Evolutionary conservation across 805 yeast genomes (phyloP).

Genomic region (Candida incommunis): DNA sequence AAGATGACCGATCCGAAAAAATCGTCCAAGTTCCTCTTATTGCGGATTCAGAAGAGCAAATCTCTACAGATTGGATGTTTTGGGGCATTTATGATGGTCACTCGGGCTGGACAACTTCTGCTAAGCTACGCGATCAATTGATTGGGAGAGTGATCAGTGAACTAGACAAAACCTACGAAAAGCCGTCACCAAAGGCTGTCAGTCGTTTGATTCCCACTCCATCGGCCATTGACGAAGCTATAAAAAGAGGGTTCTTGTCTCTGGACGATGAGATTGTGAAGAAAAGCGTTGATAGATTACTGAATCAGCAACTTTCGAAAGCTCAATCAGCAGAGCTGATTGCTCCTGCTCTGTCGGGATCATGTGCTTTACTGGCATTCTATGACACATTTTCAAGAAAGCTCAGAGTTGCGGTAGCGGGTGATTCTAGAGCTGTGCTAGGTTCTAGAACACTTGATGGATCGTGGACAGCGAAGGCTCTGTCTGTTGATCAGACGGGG

Average conservation of each 20-base stretch:
- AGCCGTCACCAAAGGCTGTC: constrained; percentile 30
- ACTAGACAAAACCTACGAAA: constrained; percentile 42
- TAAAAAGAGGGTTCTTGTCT: constrained; percentile 64
- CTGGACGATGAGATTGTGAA: constrained; percentile 80
- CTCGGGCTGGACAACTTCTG: constrained; percentile 88
- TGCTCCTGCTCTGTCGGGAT: constrained; percentile 90
- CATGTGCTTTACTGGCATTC: constrained; percentile 80
- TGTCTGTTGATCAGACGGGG: constrained; percentile 89
- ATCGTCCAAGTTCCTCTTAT: constrained; percentile 45
- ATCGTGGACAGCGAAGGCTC: constrained; percentile 76
- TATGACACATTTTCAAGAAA: constrained; percentile 63
- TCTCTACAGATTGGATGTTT: constrained; percentile 70
- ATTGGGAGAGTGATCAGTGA: constrained; percentile 67
- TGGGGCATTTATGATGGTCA: constrained; percentile 97
- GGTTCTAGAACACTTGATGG: constrained; percentile 47
- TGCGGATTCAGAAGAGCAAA: constrained; percentile 25
- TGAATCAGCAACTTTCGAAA: constrained; percentile 49
- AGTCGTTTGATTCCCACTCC: constrained; percentile 49
- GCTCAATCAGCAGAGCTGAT: constrained; percentile 52
- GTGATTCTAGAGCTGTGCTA: constrained; percentile 86
- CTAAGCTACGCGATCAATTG: constrained; percentile 68
- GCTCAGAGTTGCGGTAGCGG: constrained; percentile 86
- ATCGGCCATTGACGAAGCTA: constrained; percentile 63
- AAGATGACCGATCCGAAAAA: constrained; percentile 82
- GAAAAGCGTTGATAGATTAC: constrained; percentile 53